Base-by-base conservation (phyloP, 768 basidiomycete species). In the Lactarius quietus region DNA sequence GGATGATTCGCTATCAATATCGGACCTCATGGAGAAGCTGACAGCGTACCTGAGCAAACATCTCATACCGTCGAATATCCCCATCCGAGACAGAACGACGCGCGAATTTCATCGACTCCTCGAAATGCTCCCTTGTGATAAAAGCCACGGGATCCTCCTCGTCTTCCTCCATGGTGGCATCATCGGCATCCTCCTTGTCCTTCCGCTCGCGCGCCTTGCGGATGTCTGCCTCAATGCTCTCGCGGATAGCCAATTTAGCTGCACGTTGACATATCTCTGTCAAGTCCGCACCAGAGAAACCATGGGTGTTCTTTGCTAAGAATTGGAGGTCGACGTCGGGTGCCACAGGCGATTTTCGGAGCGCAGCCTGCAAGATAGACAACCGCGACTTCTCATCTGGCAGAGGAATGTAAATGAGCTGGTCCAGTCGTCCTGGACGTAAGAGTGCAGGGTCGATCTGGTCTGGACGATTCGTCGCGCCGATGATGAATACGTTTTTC, bases 211-310 rank as follows among this genome's bases (percentile, higher is more conserved):
- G 82, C 43, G 87, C 84, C 63, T 72, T 78, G 70, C 87, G 80
- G 72, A 99, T 90, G 77, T 99, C 97, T 8, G 92, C 78, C 72
- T 98, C 95, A 71, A 99, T 99, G 63, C 88, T 90, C 77, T 91
- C 93, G 31, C 96, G 86, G 73, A 99, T 99, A 1, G 96, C 96
- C 61, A 98, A 82, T 81, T 99, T 99, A 62, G 95, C 95, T 6
- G 97, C 89, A 58, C 97, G 87, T 78, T 98, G 96, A 76, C 96
- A 98, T 72, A 99, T 96, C 77, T 98, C 97, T n/a, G 96, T 96
- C 70, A 98, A 80, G 86, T 99, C 97, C 63, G 97, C 97, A 87
- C 97, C 97, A 73, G 96, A 98, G 87, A 90, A 99, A 15, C 97
- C 97, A 72, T 98, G 93, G 17, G 96, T 97, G 76, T 81, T 84